A percentile compares a stretch with the other conserved stretches of the same genome.
Conservation (phyloP, 441 rosid genomes). For the Corymbia citriodora region DNA sequence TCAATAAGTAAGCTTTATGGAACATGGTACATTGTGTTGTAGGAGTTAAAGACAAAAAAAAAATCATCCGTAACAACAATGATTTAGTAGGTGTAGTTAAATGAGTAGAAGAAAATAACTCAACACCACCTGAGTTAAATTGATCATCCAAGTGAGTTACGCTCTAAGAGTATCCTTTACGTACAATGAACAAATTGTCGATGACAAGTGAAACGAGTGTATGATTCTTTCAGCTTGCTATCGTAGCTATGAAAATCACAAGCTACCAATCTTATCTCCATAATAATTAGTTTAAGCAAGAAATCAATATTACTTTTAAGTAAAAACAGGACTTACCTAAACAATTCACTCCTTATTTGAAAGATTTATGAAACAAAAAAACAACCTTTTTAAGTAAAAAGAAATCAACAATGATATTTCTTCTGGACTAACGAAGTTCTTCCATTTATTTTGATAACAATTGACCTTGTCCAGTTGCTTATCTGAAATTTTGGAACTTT, state of each 20-base stretch:
- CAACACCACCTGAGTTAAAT: background rate
- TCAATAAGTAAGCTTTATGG: background rate
- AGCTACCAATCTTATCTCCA: background rate
- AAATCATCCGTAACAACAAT: too few relatives aligned
- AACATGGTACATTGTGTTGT: background rate
- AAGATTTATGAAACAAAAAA: background rate
- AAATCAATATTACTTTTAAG: background rate
- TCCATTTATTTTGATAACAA: background rate
- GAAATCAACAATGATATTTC: background rate
- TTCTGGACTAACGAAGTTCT: background rate
- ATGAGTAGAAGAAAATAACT: background rate
- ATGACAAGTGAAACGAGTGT: rapidly evolving
- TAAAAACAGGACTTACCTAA: background rate
- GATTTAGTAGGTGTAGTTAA: too few relatives aligned
- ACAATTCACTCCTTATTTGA: background rate
- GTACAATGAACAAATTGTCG: background rate
- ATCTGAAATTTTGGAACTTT: background rate
- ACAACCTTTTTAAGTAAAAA: background rate
- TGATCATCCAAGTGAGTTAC: background rate
- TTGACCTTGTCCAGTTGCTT: background rate
- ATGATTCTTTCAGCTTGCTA: background rate
- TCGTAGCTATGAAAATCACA: rapidly evolving
- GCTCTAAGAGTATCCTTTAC: background rate
- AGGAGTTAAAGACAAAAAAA: background rate
- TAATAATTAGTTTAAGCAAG: background rate